Evolutionary conservation across 2,329 filamentous ascomycete species (phyloP), one percentile per base, ranked within the genome.

Genomic region (Penicillium sp.): DNA sequence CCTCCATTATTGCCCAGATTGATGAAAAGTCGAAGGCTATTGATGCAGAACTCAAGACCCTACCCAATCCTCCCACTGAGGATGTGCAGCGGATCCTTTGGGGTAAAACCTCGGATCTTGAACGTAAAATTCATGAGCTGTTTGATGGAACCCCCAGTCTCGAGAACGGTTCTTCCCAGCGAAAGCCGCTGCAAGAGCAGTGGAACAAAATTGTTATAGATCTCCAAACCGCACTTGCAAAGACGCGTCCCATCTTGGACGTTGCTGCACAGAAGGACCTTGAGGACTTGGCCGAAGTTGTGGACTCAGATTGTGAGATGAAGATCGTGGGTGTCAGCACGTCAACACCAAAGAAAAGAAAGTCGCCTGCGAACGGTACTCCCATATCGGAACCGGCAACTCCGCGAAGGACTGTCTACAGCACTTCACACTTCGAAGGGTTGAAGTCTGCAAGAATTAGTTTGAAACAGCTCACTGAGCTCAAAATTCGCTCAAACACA

Each of bases 31-130:
- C 1, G 70, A 75, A 72, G 0, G 68, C 77, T 0, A 83, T 92
- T 2, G 76, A 84, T 1, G 63, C 66, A 0, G 75, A 88, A 54
- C 78, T 95, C 0, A 61, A 69, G 0, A 74, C 73, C 0, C 79
- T 92, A 0, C 89, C 89, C 0, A 87, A 90, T 37, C 81, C 89
- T 0, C 87, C 88, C 0, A 73, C 73, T 0, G 73, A 77, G 0
- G 89, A 91, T 42, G 82, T 91, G 0, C 81, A 86, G n/a, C 77
- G 86, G 0, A 83, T 86, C 10, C 80, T 95, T 0, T 81, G 81
- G 20, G 80, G 81, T 2, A 82, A 84, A 11, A 69, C 93, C 0
- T 76, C 78, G 13, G 75, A 75, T 0, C 86, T 93, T 58, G 80
- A 82, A 0, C 73, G 77, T 0, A 67, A 77, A 0, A 78, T 90